Base-by-base conservation (phyloP, 2,329 filamentous ascomycete species). In the Lachnellula cervina region DNA sequence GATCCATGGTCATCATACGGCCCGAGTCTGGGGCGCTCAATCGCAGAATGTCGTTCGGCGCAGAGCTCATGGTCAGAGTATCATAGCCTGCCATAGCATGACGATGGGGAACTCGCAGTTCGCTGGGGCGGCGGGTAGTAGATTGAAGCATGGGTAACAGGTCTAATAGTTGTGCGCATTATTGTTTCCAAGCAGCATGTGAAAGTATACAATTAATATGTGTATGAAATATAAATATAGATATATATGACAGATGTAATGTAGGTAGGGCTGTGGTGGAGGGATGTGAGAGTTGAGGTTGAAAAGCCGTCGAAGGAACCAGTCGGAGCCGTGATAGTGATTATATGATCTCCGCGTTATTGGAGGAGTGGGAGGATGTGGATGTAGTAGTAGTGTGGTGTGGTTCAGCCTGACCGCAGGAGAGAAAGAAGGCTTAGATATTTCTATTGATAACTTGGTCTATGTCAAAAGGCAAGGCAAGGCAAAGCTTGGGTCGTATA, bases 1-100 rank as follows among this genome's bases (percentile, higher is more conserved):
- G 52, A 51, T 67, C 66, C 66, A 69, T 66, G 21, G 55, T 38
- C 25, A 60, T 46, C 21, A 62, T 54, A 13, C 53, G 54, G 19
- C 57, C 45, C 23, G 57, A 52, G 21, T 58, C 58, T 13, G 59
- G 60, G 32, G 57, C 53, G 16, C 52, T 60, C 54, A 69, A 59
- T 49, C 64, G 65, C 56, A 68, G 51, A 21, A 67, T 62, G 28
- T 67, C 59, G 59, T 61, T 63, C 19, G 63, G 57, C 34, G 63
- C 43, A 35, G 45, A 43, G 23, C 28, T 56, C 51, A 57, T 46
- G 45, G 56, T 57, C 37, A 58, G 37, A 17, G 57, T 57, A 57
- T 61, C 59, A 56, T 59, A 59, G 45, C 49, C 59, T 40, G 54
- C 57, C 57, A 61, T 59, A 21, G 16, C 23, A n/a, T 44, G 37